A percentile compares a stretch with the other conserved stretches of the same genome.
These are phyloP conservation scores for Jackrogersella multiformis DNA, from an alignment of 495 filamentous ascomycete genomes.

Conservation along the genomic window DNA sequence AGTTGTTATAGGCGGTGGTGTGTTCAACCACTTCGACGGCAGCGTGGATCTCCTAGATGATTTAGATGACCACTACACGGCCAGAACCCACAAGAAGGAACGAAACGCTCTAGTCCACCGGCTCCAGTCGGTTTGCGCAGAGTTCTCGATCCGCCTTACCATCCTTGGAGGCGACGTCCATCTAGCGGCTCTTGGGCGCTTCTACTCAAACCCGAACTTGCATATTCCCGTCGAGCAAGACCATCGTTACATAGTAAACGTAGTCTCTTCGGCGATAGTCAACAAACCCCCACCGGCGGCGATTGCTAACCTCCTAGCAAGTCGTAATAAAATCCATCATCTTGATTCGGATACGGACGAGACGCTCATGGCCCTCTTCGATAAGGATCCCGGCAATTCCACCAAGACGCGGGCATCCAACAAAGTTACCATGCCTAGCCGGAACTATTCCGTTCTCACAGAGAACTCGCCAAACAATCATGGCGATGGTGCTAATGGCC, in stretches of 20 bases:
- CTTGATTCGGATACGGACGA: conserved; percentile 86
- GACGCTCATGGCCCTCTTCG: conserved; percentile 85
- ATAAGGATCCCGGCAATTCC: conserved; percentile 77
- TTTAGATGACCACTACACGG: conserved; percentile 94
- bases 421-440: conserved; percentile 86
- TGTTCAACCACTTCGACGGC: conserved; percentile 96
- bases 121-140: conserved; percentile 75
- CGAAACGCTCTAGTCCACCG: conserved; percentile 76
- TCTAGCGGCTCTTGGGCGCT: conserved; percentile 89
- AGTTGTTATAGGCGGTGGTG: conserved; percentile 64
- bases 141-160: conserved; percentile 79
- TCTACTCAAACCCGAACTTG: conserved; percentile 88
- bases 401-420: conserved; percentile 75
- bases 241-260: conserved; percentile 91
- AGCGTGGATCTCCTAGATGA: conserved; percentile 91
- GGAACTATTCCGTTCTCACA: conserved; percentile 87
- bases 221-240: conserved; percentile 82
- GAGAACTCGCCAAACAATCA: conserved; percentile 65
- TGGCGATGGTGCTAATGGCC: conserved; percentile 21
- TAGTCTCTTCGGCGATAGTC: conserved; percentile 90
- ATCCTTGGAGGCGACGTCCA: conserved; percentile 96
- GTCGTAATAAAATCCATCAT: conserved; percentile 91
- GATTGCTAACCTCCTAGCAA: conserved; percentile 86
- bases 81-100: conserved; percentile 89
- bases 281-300: conserved; percentile 91